Evolutionary conservation across 2,329 filamentous ascomycete species (phyloP), one percentile per base, ranked within the genome.

Genomic region (Lachnellula arida): DNA sequence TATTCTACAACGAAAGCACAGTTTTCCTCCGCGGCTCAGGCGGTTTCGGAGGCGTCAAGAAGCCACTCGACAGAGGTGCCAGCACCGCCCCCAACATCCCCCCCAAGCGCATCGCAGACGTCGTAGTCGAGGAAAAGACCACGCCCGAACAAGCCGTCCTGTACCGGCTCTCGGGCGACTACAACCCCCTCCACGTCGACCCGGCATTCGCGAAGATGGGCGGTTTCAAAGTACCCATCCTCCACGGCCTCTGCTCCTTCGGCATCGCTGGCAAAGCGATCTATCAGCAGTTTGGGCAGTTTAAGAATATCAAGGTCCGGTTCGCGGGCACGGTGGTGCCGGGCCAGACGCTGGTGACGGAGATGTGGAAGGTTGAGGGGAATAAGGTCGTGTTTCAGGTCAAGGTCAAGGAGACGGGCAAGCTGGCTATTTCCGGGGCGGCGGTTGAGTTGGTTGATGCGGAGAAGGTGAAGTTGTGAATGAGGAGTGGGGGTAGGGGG

Each of bases 1-100:
- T 99, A 62, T 97, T 97, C 77, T 97, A 97, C 80, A 97, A 97
- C 75, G 94, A 99, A 74, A 84, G 83, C 61, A 93, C 88, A n/a
- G 84, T 92, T 63, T 97, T 99, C 78, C 84, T 99, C 62, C 86
- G 93, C 56, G 93, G 93, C 49, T 88, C 86, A 56, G 94, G 94
- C 62, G 91, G 92, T 54, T 97, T 97, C 68, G 91, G 88, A 54
- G 94, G 94, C 8, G 81, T 85, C 53, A 85, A 84, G 74, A 93
- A 92, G 76, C 85, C 86, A 25, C 69, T 75, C 17, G 88, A 96
- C 67, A 83, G 94, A 54, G 92, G 93, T 57, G 85, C 87, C 15
- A 84, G 89, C 46, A 96, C 90, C 2, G 86, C 88, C 2, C 77
- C 85, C 25, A 92, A 97, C 77, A 84, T 83, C 72, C 82, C 89